A percentile compares a stretch with the other conserved stretches of the same genome.
These are phyloP conservation scores for Candida fluviatilis DNA, from an alignment of 805 yeast species.

Conservation along the genomic window DNA sequence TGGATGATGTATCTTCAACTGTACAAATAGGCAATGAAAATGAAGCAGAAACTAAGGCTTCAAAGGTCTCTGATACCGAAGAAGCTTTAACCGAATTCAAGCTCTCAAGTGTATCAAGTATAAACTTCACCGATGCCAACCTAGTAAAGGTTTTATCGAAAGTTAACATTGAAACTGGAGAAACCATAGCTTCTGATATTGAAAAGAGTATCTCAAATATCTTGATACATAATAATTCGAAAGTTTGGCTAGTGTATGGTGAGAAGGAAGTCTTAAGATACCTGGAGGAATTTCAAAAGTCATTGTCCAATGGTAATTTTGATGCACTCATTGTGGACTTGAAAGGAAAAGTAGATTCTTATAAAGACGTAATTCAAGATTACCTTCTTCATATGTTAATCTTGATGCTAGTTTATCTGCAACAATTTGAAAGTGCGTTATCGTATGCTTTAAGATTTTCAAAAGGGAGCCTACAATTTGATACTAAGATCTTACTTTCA, in stretches of 20 bases:
- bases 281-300: conserved; percentile 2
- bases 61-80: neutral
- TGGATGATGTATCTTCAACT: no score
- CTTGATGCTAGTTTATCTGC: conserved; percentile 2
- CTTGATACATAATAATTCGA: neutral
- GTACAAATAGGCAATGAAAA: no score
- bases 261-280: conserved; percentile 3
- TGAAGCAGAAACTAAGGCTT: neutral
- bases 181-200: neutral
- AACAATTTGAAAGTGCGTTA: conserved; percentile 4
- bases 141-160: neutral
- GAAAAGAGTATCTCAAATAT: neutral
- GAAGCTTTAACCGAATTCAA: no score
- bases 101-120: conserved; percentile 1
- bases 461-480: neutral
- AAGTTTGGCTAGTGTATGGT: conserved; percentile 7
- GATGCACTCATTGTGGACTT: neutral
- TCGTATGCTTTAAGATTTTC: neutral
- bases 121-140: neutral
- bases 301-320: neutral
- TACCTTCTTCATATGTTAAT: conserved; percentile 6
- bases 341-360: neutral
- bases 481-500: neutral
- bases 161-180: neutral
- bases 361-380: conserved; percentile 2